Percentiles rank a stretch among this genome's conserved stretches.
Evolutionary conservation across 1,139 yeast genomes (phyloP).

Genomic region (Lodderomyces orthopsilosis): DNA sequence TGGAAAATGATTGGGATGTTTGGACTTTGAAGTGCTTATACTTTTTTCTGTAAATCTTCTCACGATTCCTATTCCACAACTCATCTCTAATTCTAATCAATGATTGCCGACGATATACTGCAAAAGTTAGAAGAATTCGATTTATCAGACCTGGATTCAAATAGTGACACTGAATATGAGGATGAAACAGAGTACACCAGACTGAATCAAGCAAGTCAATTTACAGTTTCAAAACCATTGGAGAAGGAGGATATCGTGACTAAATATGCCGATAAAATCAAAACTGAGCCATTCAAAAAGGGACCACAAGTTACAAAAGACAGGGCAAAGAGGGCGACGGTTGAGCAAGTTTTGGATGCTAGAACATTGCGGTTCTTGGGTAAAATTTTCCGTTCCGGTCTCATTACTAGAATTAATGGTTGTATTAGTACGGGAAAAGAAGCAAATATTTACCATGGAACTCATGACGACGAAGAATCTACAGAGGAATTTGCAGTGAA

Average conservation of each 20-base stretch:
- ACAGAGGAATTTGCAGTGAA: slow-evolving; percentile 77
- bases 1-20: too few species aligned
- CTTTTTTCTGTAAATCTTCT: too few species aligned
- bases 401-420: slow-evolving; percentile 83
- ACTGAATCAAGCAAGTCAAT: not conserved
- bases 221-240: slow-evolving; percentile 6
- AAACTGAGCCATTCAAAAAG: slow-evolving; percentile 57
- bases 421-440: slow-evolving; percentile 97
- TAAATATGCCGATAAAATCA: slow-evolving; percentile 61
- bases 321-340: slow-evolving; percentile 92
- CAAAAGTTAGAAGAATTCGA: not conserved
- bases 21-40: too few species aligned
- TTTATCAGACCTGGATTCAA: not conserved
- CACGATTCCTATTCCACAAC: too few species aligned
- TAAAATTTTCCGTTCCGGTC: slow-evolving; percentile 78
- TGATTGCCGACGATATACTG: not conserved
- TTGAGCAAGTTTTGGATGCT: slow-evolving; percentile 94
- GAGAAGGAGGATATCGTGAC: slow-evolving; percentile 62
- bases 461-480: slow-evolving; percentile 53
- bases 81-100: not conserved
- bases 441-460: slow-evolving; percentile 95
- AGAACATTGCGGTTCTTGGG: slow-evolving; percentile 82
- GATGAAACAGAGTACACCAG: not conserved
- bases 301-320: slow-evolving; percentile 65
- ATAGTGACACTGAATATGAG: slow-evolving; percentile 3